Base-by-base conservation (phyloP, 1,284 basidiomycete genomes). In the Leccinum huronense region DNA sequence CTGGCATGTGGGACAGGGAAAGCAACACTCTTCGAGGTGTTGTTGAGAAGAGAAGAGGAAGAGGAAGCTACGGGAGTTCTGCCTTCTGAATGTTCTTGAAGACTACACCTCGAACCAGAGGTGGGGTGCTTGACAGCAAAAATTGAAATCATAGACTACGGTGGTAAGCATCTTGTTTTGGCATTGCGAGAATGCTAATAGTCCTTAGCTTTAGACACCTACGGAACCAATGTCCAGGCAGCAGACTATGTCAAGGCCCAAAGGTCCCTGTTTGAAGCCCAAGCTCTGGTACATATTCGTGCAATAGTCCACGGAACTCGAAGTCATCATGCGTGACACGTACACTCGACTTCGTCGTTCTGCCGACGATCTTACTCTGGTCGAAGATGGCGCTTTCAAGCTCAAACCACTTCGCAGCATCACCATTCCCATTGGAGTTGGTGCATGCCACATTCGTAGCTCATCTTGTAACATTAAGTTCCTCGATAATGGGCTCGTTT, bases 1-100 rank as follows among this genome's bases (percentile, higher is more conserved):
- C 89, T 4, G 94, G 94, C 1, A 84, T 93, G 13, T 99, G 97
- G 97, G 94, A 93, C 1, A 84, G 97, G 45, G 89, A 90, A 70
- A 95, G 93, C 74, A 96, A 99, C 75, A 86, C 81, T 84, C 45
- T 97, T 87, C 68, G 86, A 93, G 56, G 95, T 98, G 57, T 81
- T 97, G 36, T 80, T 90, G 68, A 80, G 83, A 67, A 81, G 87
- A 66, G 95, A 27, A 27, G 23, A 27, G 23, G 88, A 90, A 58
- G 90, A 91, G 62, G 85, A 86, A 67, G 77, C 77, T 1, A 76
- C 76, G 9, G 87, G 86, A 23, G 63, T 81, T 14, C 69, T 81
- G 14, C 75, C 70, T 61, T 73, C 79, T 34, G 81, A 83, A 55
- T 82, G 83, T 69, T 80, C 84, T 16, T 79, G 23, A 27, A 27